These are phyloP conservation scores for Limonium bicolor DNA, from an alignment of 148 eudicot species.

Conservation along the genomic window DNA sequence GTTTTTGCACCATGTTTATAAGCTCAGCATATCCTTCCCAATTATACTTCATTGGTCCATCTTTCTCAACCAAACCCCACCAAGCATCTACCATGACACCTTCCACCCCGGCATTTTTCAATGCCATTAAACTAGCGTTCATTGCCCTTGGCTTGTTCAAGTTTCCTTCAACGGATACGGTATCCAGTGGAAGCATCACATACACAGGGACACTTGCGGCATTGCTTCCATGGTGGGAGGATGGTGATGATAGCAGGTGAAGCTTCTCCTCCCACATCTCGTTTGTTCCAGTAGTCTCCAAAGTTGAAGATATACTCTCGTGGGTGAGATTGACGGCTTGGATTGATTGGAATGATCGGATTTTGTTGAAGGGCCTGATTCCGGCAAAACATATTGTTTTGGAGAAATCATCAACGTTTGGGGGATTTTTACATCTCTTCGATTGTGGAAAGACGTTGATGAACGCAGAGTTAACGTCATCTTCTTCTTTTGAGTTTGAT, in stretches of 20 bases:
- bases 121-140: conserved; percentile 94
- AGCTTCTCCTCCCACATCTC: conserved; percentile 42
- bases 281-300: conserved; percentile 14
- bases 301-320: conserved; percentile 11
- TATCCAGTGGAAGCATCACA: conserved; percentile 93
- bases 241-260: conserved; percentile 19
- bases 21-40: conserved; percentile 96
- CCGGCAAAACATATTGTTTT: conserved; percentile 35
- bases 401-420: conserved; percentile 42
- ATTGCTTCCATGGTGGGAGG: conserved; percentile 19
- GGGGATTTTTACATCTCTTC: conserved; percentile 26
- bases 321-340: conserved; percentile 19
- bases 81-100: conserved; percentile 96
- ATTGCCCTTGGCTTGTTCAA: conserved; percentile 65
- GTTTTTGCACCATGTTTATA: conserved; percentile 63
- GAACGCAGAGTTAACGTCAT: conserved; percentile 80
- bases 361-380: conserved; percentile 23
- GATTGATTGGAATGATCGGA: conserved; percentile 19
- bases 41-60: conserved; percentile 67
- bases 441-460: conserved; percentile 39
- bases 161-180: conserved; percentile 43
- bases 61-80: conserved; percentile 99
- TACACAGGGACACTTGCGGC: conserved; percentile 67
- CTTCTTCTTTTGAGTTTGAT: conserved; percentile 8
- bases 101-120: conserved; percentile 76